phyloP scores from a whole-genome alignment of 2,329 filamentous ascomycete species.

The Alternaria sp. region DNA sequence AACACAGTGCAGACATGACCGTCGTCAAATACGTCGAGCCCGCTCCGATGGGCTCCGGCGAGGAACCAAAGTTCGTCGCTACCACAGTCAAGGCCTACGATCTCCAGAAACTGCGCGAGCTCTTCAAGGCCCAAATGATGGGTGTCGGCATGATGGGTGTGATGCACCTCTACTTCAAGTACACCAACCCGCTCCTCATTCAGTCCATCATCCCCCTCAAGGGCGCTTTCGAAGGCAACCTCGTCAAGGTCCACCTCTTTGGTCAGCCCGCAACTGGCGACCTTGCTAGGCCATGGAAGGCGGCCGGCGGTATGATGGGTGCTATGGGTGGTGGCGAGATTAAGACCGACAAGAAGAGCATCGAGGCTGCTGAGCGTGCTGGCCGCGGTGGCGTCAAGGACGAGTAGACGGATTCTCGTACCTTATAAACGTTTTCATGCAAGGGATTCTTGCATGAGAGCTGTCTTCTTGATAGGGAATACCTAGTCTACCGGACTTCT shows the following conservation, averaged over 20 bases:
- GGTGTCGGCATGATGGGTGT: slow-evolving; percentile 97
- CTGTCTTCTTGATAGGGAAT: background rate
- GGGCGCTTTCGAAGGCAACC: slow-evolving; percentile 91
- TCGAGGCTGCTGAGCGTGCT: slow-evolving; percentile 61
- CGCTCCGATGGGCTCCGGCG: slow-evolving; percentile 87
- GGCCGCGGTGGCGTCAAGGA: slow-evolving; percentile 63
- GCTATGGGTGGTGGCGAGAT: slow-evolving; percentile 75
- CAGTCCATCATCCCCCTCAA: slow-evolving; percentile 99
- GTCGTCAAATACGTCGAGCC: slow-evolving; percentile 99
- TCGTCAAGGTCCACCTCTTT: slow-evolving; percentile 94
- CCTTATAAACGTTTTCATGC: background rate
- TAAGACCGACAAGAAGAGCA: slow-evolving; percentile 80
- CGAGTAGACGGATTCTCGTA: slow-evolving; percentile 50
- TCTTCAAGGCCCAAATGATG: slow-evolving; percentile 93
- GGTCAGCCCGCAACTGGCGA: slow-evolving; percentile 88
- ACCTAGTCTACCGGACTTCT: background rate
- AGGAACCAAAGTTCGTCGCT: slow-evolving; percentile 95
- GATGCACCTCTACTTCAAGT: slow-evolving; percentile 99
- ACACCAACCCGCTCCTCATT: slow-evolving; percentile 98
- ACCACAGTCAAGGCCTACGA: slow-evolving; percentile 98
- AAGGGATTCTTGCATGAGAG: background rate
- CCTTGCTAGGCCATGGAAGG: slow-evolving; percentile 96
- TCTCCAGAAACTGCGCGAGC: slow-evolving; percentile 79
- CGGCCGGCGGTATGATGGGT: slow-evolving; percentile 80
- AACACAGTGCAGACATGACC: slow-evolving; percentile 75